phyloP scores from a whole-genome alignment of 2,329 filamentous ascomycete species.

The Lecanoromycetidae sp. region DNA sequence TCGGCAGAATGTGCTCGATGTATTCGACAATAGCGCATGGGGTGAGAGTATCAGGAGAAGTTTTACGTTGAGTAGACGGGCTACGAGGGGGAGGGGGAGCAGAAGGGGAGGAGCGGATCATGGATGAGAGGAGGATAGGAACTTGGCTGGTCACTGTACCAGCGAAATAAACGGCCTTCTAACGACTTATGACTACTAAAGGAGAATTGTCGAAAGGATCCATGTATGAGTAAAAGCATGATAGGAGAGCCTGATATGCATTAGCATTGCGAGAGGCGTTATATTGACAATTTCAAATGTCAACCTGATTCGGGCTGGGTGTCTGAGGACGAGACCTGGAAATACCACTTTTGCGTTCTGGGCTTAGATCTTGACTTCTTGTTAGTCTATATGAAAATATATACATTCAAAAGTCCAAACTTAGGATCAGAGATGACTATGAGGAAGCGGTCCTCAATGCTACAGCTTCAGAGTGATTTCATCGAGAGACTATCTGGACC shows the following conservation, averaged over 20 bases:
- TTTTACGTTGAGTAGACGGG: conserved; percentile 54
- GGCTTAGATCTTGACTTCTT: too few species aligned
- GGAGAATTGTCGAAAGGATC: neutral
- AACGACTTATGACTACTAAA: neutral
- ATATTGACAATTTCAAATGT: neutral
- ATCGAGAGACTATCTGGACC: too few species aligned
- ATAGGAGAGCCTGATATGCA: neutral
- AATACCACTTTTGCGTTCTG: too few species aligned
- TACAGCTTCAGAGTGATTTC: too few species aligned
- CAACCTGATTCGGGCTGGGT: neutral
- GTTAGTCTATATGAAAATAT: too few species aligned
- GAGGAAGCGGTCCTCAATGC: too few species aligned
- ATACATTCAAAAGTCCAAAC: too few species aligned
- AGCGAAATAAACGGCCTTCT: neutral
- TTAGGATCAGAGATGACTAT: too few species aligned
- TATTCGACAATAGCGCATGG: conserved; percentile 83
- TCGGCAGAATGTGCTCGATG: conserved; percentile 65
- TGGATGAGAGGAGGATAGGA: neutral
- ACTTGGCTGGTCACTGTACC: neutral
- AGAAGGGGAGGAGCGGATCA: conserved; percentile 7
- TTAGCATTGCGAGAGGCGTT: neutral
- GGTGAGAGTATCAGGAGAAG: conserved; percentile 83
- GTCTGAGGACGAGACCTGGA: neutral
- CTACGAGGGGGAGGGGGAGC: conserved; percentile 7
- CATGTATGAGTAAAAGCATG: conserved; percentile 2